Conservation (phyloP, 805 yeast species). For the Candida sithepensis region DNA sequence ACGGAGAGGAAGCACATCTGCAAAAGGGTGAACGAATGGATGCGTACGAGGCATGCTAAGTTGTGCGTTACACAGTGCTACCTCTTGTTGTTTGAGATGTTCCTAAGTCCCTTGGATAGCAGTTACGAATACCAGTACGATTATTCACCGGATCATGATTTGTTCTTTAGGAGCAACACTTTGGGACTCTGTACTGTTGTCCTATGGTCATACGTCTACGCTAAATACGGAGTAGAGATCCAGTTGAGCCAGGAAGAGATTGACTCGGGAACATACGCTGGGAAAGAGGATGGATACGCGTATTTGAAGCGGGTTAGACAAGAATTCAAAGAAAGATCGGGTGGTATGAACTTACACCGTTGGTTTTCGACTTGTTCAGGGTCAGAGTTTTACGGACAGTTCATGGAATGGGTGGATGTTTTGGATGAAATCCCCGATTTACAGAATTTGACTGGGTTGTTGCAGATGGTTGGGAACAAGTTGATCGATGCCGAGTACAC, state of each 20-base stretch:
- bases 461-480: slow-evolving; percentile 41
- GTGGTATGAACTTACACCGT: slow-evolving; percentile 31
- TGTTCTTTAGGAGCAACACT: slow-evolving; percentile 41
- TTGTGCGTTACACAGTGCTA: slow-evolving; percentile 59
- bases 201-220: slow-evolving; percentile 51
- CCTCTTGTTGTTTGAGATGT: slow-evolving; percentile 58
- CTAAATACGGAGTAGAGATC: slow-evolving; percentile 45
- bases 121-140: slow-evolving; percentile 38
- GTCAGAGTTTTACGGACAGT: slow-evolving; percentile 37
- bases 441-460: slow-evolving; percentile 53
- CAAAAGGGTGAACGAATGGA: slow-evolving; percentile 50
- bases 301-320: slow-evolving; percentile 48
- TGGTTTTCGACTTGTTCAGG: slow-evolving; percentile 33
- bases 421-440: slow-evolving; percentile 38
- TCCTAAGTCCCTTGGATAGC: slow-evolving; percentile 49
- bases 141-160: slow-evolving; percentile 51
- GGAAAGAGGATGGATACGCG: slow-evolving; percentile 44
- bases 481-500: slow-evolving; percentile 48
- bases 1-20: slow-evolving; percentile 47
- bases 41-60: slow-evolving; percentile 44
- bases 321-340: slow-evolving; percentile 35
- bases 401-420: slow-evolving; percentile 39
- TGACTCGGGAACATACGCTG: neutral
- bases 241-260: slow-evolving; percentile 20
- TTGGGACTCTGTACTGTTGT: slow-evolving; percentile 40